Base-by-base conservation (phyloP, 1,284 basidiomycete species). In the Ceratobasidium sp. region DNA sequence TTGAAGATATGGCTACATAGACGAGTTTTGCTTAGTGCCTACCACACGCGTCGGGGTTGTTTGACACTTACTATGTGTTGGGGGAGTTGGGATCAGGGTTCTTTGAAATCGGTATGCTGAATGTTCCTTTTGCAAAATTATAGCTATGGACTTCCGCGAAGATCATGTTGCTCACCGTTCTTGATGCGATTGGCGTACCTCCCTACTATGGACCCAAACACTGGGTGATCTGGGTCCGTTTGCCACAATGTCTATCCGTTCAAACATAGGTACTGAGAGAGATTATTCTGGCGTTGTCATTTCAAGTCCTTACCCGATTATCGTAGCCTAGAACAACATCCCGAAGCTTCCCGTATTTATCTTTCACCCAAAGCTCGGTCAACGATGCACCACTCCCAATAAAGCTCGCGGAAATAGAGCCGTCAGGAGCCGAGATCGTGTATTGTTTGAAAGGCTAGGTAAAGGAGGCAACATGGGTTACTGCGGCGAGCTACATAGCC, bases 41-140 rank as follows among this genome's bases (percentile, higher is more conserved):
- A 33, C 40, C 28, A 39, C 28, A 33, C 42, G 20, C 39, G n/a
- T 23, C 56, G 12, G 40, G 9, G 51, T 26, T 33, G 55, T 15
- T 68, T n/a, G 40, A 69, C 20, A 44, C 69, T 46, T 60, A 60
- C 69, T 72, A 88, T 67, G 85, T 85, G 55, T 86, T 84, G 13
- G 79, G 77, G 23, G 82, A 83, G n/a, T 84, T 83, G 4, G 86
- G 84, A 23, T 85, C 82, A 13, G 86, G 86, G 80, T 88, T 82
- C 79, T 86, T 86, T n/a, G 86, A 86, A 73, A 86, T 85, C 15
- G 87, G 87, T 70, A 89, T 87, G 7, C 87, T 87, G 80, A 88
- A 89, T 6, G 88, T 88, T n/a, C 87, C 87, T 72, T 58, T n/a
- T n/a, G 23, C 39, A 60, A 60, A 51, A 20, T 51, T 51, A 20